These are phyloP conservation scores for Lipomyces mesembrius DNA, from an alignment of 805 yeast genomes.

Conservation along the genomic window DNA sequence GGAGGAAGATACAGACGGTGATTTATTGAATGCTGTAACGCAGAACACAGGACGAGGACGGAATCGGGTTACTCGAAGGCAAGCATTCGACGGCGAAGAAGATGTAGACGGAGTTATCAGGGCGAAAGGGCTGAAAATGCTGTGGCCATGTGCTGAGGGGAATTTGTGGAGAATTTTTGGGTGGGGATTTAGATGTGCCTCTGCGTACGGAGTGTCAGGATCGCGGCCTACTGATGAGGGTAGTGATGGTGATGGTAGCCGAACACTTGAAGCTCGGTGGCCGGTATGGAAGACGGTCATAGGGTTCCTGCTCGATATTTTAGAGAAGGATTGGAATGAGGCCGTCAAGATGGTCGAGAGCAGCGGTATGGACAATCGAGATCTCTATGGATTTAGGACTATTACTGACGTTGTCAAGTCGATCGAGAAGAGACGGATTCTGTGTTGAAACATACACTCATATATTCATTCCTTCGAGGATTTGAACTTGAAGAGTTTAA, in stretches of 20 bases:
- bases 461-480: constrained; percentile 14
- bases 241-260: constrained; percentile 2
- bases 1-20: not conserved
- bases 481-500: constrained; percentile 4
- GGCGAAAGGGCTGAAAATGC: constrained; percentile 12
- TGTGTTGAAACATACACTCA: constrained; percentile 4
- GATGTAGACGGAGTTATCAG: not conserved
- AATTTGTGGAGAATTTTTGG: constrained; percentile 29
- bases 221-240: not conserved
- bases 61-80: not conserved
- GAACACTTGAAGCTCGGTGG: constrained; percentile 28
- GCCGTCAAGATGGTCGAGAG: not conserved
- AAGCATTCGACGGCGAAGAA: not conserved
- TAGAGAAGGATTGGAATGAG: constrained; percentile 28
- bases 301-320: constrained; percentile 9
- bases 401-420: not conserved
- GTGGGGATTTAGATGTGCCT: constrained; percentile 31
- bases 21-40: not conserved
- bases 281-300: constrained; percentile 16
- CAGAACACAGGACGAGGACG: not conserved
- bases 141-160: constrained; percentile 25
- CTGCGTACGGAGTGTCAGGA: constrained; percentile 17
- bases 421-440: not conserved
- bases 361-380: not conserved
- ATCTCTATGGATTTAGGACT: not conserved